phyloP scores from a whole-genome alignment of 2,329 filamentous ascomycete genomes.

The Arachnomyces sp. region DNA sequence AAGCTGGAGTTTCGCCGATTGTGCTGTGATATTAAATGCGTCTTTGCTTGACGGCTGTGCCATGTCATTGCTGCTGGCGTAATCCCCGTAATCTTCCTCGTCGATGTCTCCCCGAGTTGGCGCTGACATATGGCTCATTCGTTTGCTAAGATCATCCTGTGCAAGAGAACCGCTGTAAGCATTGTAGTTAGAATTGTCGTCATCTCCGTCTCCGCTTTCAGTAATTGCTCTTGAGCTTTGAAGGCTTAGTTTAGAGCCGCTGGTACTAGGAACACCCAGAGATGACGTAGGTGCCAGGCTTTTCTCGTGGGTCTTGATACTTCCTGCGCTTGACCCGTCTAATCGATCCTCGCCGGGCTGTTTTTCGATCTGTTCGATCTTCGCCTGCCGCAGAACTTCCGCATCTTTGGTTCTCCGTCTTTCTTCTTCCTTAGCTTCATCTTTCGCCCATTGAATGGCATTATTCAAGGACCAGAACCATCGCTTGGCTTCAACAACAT shows the following conservation, averaged over 20 bases:
- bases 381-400: slow-evolving; percentile 69
- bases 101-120: slow-evolving; percentile 55
- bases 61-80: slow-evolving; percentile 68
- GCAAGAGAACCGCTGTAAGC: slow-evolving; percentile 51
- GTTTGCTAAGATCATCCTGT: slow-evolving; percentile 41
- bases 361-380: slow-evolving; percentile 60
- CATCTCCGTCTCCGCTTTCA: slow-evolving; percentile 45
- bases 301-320: slow-evolving; percentile 29
- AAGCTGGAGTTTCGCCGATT: slow-evolving; percentile 86
- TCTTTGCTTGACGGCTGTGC: slow-evolving; percentile 70
- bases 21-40: slow-evolving; percentile 92
- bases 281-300: slow-evolving; percentile 28
- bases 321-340: slow-evolving; percentile 23
- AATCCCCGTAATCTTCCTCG: slow-evolving; percentile 72
- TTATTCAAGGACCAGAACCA: slow-evolving; percentile 99
- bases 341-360: slow-evolving; percentile 42
- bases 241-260: slow-evolving; percentile 42
- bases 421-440: slow-evolving; percentile 88
- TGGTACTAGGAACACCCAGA: slow-evolving; percentile 28
- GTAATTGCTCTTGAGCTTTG: slow-evolving; percentile 41
- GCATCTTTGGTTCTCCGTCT: slow-evolving; percentile 65
- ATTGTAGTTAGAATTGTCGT: slow-evolving; percentile 46
- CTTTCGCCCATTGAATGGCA: slow-evolving; percentile 96
- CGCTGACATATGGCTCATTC: slow-evolving; percentile 43
- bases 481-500: slow-evolving; percentile 93